These are phyloP conservation scores for Hebeloma cylindrosporum DNA, from an alignment of 768 basidiomycete genomes.

Conservation along the genomic window DNA sequence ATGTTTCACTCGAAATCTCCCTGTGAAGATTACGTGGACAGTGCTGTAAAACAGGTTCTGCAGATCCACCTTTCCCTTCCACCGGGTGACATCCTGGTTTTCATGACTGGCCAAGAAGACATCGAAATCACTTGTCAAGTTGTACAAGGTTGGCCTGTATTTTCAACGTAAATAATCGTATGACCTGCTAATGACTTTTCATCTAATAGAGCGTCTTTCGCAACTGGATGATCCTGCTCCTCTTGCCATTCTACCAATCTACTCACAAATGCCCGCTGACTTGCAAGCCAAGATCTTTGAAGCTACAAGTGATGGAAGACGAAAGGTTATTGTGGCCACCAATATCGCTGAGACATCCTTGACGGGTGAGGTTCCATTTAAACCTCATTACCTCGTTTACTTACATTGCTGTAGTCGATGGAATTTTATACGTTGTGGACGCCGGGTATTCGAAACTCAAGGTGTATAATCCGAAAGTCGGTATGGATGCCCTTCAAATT, in stretches of 20 bases:
- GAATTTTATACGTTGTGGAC: conserved; percentile 96
- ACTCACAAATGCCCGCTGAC: conserved; percentile 99
- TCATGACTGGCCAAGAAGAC: conserved; percentile 99
- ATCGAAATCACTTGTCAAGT: conserved; percentile 98
- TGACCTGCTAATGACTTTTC: conserved; percentile 8
- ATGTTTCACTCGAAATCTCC: conserved; percentile 95
- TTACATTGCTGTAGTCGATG: conserved; percentile 66
- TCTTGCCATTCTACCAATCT: conserved; percentile 93
- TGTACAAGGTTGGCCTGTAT: conserved; percentile 62
- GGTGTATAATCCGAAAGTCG: conserved; percentile 98
- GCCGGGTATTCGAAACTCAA: conserved; percentile 97
- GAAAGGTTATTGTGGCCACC: conserved; percentile 97
- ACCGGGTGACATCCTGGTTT: conserved; percentile 92
- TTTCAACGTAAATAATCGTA: neutral
- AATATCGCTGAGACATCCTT: conserved; percentile 99
- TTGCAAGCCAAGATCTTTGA: conserved; percentile 98
- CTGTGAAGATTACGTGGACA: conserved; percentile 98
- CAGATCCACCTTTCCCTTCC: conserved; percentile 95
- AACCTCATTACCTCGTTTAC: conserved; percentile 12
- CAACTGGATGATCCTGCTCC: conserved; percentile 91
- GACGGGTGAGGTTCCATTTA: conserved; percentile 56
- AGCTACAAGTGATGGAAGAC: conserved; percentile 87
- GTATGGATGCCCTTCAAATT: conserved; percentile 99
- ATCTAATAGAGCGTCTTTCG: conserved; percentile 73
- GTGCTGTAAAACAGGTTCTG: conserved; percentile 95